Evolutionary conservation across 1,139 yeast genomes (phyloP).

Genomic region (Geotrichum macrosporum): DNA sequence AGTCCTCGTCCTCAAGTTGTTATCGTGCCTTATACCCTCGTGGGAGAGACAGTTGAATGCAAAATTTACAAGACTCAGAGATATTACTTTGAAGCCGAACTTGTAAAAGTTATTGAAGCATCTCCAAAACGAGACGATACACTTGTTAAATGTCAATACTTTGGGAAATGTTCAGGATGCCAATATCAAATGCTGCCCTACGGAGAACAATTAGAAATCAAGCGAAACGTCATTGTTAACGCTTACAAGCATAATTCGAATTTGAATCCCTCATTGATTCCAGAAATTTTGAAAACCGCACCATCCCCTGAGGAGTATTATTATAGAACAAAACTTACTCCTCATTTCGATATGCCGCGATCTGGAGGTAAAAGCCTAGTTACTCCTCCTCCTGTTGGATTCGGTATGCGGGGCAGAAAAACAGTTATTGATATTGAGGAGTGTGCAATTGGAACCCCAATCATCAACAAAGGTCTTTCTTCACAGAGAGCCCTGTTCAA

Average conservation of each 20-base stretch:
- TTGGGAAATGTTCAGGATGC: conserved; percentile 84
- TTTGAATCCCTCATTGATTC: conserved; percentile 45
- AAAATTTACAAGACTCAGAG: conserved; percentile 78
- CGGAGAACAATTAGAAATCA: conserved; percentile 64
- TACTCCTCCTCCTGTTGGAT: conserved; percentile 72
- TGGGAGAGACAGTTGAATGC: conserved; percentile 73
- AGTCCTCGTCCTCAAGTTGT: conserved; percentile 35
- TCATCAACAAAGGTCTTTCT: conserved; percentile 68
- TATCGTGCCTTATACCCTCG: conserved; percentile 79
- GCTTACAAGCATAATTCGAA: conserved; percentile 79
- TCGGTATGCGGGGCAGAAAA: conserved; percentile 79
- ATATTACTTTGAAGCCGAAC: conserved; percentile 68
- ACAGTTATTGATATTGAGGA: conserved; percentile 85
- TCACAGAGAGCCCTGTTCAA: conserved; percentile 60
- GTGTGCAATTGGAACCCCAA: conserved; percentile 80
- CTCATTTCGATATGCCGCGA: conserved; percentile 87
- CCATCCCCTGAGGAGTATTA: conserved; percentile 72
- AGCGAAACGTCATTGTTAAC: conserved; percentile 67
- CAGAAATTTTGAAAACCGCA: conserved; percentile 61
- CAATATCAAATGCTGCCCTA: conserved; percentile 83
- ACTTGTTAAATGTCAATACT: conserved; percentile 63
- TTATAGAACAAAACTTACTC: conserved; percentile 90
- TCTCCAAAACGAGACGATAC: conserved; percentile 53
- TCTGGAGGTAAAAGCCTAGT: conserved; percentile 40
- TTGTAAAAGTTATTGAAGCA: conserved; percentile 48